Conservation (phyloP, 2,329 filamentous ascomycete genomes). For the Drechslerella coelobrocha region DNA sequence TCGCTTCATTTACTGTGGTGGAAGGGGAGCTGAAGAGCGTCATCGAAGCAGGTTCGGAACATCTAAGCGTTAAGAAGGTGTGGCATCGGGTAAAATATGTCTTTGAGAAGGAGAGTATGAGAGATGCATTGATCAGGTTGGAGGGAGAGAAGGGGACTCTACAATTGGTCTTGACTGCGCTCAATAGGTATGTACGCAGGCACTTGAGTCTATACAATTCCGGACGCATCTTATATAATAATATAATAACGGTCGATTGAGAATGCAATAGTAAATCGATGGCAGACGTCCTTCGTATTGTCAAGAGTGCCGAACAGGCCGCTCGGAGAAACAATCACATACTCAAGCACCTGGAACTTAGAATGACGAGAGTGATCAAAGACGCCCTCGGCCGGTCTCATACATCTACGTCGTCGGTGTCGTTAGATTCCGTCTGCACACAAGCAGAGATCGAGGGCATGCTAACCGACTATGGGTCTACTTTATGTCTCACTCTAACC, state of each 20-base stretch:
- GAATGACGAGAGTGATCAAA: neutral
- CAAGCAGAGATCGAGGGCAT: neutral
- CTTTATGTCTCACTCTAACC: neutral
- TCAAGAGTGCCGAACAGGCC: neutral
- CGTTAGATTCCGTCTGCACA: neutral
- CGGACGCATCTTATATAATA: no score
- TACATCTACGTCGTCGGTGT: neutral
- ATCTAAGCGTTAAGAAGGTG: neutral
- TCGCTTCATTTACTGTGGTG: conserved; percentile 6
- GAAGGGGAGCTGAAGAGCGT: conserved; percentile 19
- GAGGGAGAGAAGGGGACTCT: conserved; percentile 34
- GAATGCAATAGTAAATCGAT: neutral
- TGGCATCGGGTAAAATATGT: conserved; percentile 29
- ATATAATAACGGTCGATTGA: neutral
- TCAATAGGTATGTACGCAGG: conserved; percentile 10
- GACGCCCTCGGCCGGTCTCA: neutral
- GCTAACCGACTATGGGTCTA: neutral
- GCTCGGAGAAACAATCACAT: neutral
- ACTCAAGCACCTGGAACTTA: neutral
- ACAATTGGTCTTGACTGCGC: conserved; percentile 5
- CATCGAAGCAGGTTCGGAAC: conserved; percentile 1
- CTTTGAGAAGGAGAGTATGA: conserved; percentile 24
- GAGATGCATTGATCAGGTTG: conserved; percentile 17
- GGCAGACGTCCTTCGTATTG: neutral
- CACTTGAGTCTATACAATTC: neutral